Evolutionary conservation across 129 eudicot genomes (phyloP), one percentile per base, ranked within the genome.

Genomic region (Tagetes erecta): DNA sequence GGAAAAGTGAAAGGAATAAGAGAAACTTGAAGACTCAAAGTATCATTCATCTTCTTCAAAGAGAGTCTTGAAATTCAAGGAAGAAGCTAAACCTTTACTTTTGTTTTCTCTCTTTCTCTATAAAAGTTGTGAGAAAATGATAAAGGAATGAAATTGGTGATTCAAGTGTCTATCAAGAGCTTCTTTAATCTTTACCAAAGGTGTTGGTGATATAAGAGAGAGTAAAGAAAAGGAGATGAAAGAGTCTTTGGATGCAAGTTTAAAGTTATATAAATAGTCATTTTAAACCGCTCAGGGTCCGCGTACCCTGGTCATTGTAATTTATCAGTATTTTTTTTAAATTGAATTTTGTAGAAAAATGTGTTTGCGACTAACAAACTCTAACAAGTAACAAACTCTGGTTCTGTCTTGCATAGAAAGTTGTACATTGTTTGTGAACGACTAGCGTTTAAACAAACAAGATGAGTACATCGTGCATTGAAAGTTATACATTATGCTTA

Each of bases 61-160:
- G 77, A 73, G 86, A 89, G 90, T 82, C 88, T 89, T 87, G 82
- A 85, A 82, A 74, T 79, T 87, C 88, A 92, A 92, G 92, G 86
- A 72, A 89, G 87, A 83, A 85, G 89, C 88, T 85, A 74, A 89
- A 80, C 80, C 78, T 78, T 65, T 77, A 82, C 90, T 82, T 91
- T 79, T 40, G 64, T 20, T 31, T 59, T 74, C 73, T 12, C 35
- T 38, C 67, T 77, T 68, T 71, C 69, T 68, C 81, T 50, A 56
- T 72, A 60, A 79, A 81, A 83, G 84, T 68, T 51, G 64, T 78
- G 81, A 77, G 73, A 83, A 20, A 77, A 72, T 51, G 62, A n/a
- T 41, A 76, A 69, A 41, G 65, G 70, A 55, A 47, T 78, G 67
- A 74, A 72, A 75, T 74, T 80, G 80, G 81, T 78, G 74, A 70